Evolutionary conservation across 495 filamentous ascomycete genomes (phyloP), one percentile per base, ranked within the genome.

Genomic region (Tuber calosporum): DNA sequence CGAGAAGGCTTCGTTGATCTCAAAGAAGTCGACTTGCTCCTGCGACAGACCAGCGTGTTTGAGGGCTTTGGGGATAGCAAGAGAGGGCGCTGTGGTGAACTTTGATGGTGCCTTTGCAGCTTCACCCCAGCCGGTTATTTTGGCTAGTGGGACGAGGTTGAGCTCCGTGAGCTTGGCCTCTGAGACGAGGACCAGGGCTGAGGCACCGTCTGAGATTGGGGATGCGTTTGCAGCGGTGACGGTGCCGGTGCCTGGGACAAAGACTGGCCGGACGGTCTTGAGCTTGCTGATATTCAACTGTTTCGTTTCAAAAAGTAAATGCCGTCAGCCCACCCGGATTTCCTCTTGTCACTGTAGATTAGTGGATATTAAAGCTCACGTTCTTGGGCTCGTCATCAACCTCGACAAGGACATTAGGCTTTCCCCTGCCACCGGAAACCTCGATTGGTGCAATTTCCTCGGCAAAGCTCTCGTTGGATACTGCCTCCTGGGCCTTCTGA

Each of bases 1-100:
- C 66, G 91, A 93, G 87, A 99, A 99, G 8, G 95, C 95, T 85
- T 99, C 95, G 84, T 99, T 99, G 86, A 99, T 97, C 87, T 99
- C 95, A 80, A 94, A 98, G 76, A 89, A 94, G 80, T 97, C 94
- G 69, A 99, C 87, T 53, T 90, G 84, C 66, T 90, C 86, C 77
- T 89, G 87, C 43, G 88, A 86, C 69, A 97, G 83, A 73, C 89
- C 89, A 45, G 95, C 95, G 83, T 99, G 94, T 86, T 91, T 91
- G 76, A 98, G 88, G 20, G 95, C 95, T 86, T 97, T 97, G 74
- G 95, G 95, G 72, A 99, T 95, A 40, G 95, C 95, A 67, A 97
- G 86, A n/a, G 95, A 88, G 37, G 95, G 95, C 6, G 95, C 89
- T 72, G 93, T 97, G 73, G 95, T 99, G 87, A 99, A 99, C 82